Conservation (phyloP, 2,329 filamentous ascomycete species). For the Rhexocercosporidium sp. region DNA sequence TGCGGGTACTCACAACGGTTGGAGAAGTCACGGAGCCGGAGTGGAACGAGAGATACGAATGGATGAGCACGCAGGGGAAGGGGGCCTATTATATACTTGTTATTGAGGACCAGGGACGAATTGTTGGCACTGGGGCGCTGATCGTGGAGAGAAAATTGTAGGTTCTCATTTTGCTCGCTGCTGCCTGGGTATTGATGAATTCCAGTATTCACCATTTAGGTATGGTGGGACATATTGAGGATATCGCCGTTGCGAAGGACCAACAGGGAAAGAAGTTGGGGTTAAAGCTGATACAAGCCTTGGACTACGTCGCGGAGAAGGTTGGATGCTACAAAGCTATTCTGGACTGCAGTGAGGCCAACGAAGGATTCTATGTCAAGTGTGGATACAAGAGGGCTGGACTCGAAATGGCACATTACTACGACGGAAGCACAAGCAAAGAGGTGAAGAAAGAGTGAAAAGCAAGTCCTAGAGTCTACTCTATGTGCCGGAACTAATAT, state of each 20-base stretch:
- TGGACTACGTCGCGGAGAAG: conserved; percentile 86
- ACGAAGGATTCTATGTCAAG: conserved; percentile 98
- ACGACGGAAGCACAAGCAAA: conserved; percentile 44
- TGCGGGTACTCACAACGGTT: conserved; percentile 90
- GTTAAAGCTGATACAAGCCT: conserved; percentile 87
- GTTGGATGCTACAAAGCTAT: conserved; percentile 98
- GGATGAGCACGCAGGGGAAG: conserved; percentile 70
- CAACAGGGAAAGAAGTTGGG: conserved; percentile 98
- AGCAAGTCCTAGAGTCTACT: too few species aligned
- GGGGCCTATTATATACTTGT: conserved; percentile 84
- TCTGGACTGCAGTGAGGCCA: conserved; percentile 92
- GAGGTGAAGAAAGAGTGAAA: too few species aligned
- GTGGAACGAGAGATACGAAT: conserved; percentile 82
- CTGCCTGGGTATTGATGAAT: conserved; percentile 26
- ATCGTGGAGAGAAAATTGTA: conserved; percentile 95
- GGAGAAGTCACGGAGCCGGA: conserved; percentile 79
- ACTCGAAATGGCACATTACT: conserved; percentile 96
- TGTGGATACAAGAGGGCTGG: conserved; percentile 92
- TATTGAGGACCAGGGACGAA: conserved; percentile 68
- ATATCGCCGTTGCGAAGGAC: conserved; percentile 93
- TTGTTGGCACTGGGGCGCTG: conserved; percentile 88
- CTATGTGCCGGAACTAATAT: too few species aligned
- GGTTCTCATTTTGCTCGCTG: conserved; percentile 42
- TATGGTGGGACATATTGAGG: conserved; percentile 93
- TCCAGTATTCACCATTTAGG: conserved; percentile 83